Evolutionary conservation across 345 rosid genomes (phyloP).

Genomic region (Syzygium aqueum): DNA sequence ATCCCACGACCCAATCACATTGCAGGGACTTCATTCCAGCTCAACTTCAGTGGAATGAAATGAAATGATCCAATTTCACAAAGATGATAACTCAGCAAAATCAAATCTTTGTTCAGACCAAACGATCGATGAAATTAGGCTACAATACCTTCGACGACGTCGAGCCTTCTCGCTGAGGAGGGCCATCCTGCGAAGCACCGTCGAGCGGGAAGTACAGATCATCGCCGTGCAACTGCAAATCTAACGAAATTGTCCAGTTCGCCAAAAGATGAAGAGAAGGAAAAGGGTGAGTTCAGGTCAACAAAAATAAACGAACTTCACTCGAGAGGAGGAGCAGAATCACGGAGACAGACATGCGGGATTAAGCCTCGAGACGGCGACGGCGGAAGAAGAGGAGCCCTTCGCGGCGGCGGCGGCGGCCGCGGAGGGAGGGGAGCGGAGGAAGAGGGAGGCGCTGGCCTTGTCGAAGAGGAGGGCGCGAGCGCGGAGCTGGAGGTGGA

Average conservation of each 20-base stretch:
- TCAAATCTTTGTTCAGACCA: background rate
- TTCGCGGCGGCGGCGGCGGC: background rate
- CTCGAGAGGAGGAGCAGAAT: background rate
- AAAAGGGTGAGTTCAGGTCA: background rate
- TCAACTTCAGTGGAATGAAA: background rate
- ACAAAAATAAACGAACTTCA: background rate
- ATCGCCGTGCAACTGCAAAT: constrained; percentile 81
- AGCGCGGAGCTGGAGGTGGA: constrained; percentile 82
- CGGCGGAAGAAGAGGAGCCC: constrained; percentile 10
- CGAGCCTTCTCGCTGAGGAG: constrained; percentile 37
- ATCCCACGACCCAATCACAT: background rate
- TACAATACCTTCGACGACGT: constrained; percentile 34
- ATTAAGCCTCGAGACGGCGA: constrained; percentile 59
- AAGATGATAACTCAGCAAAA: background rate
- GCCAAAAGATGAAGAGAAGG: background rate
- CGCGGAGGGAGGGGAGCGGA: constrained; percentile 22
- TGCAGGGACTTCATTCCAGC: background rate
- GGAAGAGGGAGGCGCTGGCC: constrained; percentile 64
- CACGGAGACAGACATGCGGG: constrained; percentile 38
- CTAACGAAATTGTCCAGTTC: constrained; percentile 11
- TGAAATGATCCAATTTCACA: background rate
- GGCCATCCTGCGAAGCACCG: constrained; percentile 27
- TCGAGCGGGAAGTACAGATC: constrained; percentile 78
- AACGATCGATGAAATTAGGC: background rate
- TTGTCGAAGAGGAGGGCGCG: constrained; percentile 91